Evolutionary conservation across 2,329 filamentous ascomycete genomes (phyloP), one percentile per base, ranked within the genome.

Genomic region (Clathrospora elynae): DNA sequence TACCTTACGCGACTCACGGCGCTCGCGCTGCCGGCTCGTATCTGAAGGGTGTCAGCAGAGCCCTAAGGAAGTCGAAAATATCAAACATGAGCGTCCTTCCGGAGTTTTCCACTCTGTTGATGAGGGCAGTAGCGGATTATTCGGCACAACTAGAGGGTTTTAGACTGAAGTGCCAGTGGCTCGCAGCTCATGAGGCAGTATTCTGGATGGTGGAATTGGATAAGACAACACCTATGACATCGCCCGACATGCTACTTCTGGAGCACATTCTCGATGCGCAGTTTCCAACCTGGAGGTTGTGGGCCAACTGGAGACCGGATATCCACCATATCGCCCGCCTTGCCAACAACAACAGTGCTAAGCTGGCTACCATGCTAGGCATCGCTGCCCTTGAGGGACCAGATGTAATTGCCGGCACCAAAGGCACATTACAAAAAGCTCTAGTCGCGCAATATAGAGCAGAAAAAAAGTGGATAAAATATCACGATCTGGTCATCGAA

Each of bases 301-400:
- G 65, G 64, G 55, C 64, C 17, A 18, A 25, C 3, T 69, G 66
- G 66, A 56, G 31, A 40, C 64, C 66, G 3, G 46, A 64, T 22
- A 2, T 58, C 8, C 17, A 49, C 4, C 49, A 53, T 3, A 39
- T 65, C 11, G 38, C 29, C 3, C 23, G 46, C 7, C 31, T 61
- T 9, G 44, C 55, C 30, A 41, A 35, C 5, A 20, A 61, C 10
- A 45, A 53, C n/a, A 46, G 40, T 20, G 29, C 34, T 6, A 42
- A 34, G n/a, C 43, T 55, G 6, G 48, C 45, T 4, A 23, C 57
- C 5, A 29, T 69, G 3, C 35, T 45, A 5, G 62, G 65, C 26
- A 4, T 68, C 7, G 30, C 62, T 2, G 53, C 57, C 5, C 42
- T 69, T 7, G 64, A 69, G 28, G 66, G 66, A 2, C 66, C 66